Evolutionary conservation across 2,329 filamentous ascomycete genomes (phyloP), one percentile per base, ranked within the genome.

Genomic region (Knoxdaviesia proteae): DNA sequence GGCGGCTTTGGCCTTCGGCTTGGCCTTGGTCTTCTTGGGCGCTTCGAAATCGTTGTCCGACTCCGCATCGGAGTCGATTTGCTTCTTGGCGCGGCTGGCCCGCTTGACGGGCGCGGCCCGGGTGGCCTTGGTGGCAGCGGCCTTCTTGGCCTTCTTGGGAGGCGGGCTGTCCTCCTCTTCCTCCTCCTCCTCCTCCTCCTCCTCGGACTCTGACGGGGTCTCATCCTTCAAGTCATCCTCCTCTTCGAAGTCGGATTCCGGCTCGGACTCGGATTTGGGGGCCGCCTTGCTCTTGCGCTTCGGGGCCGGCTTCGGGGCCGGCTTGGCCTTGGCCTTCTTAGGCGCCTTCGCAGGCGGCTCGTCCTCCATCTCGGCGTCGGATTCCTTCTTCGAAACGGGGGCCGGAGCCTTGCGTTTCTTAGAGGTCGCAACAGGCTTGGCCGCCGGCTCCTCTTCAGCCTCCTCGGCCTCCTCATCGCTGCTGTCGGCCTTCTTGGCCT

Each of bases 131-230:
- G 20, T 20, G 20, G 20, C 20, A 20, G 3, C 41, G 8, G 38
- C 42, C 40, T 56, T 54, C 50, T 57, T 61, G 29, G 56, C 50
- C 48, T 58, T 61, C 46, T 60, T 59, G 30, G 57, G 49, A 42
- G 55, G 50, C 6, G 56, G 53, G 45, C 59, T 50, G 7, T 56
- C 53, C 11, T 57, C 52, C 4, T 52, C 54, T 5, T 58, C 59
- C 9, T 58, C 56, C 5, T 53, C 53, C 6, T 8, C 41, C 32
- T 45, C 40, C 7, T 39, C 43, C 5, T 43, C 38, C 30, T 41
- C 43, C 30, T 46, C 37, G 5, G 41, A 9, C 20, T 3, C 33
- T 10, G 42, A 20, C 35, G 36, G n/a, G 43, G 42, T 34, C 44
- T 43, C 41, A 20, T 20, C 20, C 42, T 45, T 11, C 34, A 33